These are phyloP conservation scores for Colletotrichum tamarilloi DNA, from an alignment of 2,329 filamentous ascomycete species.

Conservation along the genomic window DNA sequence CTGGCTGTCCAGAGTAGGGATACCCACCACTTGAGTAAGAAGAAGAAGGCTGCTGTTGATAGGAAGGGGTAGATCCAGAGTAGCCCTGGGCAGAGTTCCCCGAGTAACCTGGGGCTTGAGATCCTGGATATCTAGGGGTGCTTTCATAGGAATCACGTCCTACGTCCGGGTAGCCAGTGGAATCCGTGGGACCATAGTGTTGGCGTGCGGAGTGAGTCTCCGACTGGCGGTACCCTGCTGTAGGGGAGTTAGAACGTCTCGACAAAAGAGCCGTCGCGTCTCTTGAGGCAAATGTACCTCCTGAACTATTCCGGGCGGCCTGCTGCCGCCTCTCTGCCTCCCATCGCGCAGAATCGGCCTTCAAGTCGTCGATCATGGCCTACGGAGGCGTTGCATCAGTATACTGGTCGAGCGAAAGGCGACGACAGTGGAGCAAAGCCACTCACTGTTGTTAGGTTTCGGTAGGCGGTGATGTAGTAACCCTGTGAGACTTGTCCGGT, in stretches of 20 bases:
- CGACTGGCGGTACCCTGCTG: constrained; percentile 69
- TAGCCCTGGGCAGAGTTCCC: constrained; percentile 50
- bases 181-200: constrained; percentile 55
- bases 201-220: constrained; percentile 59
- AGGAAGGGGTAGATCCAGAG: constrained; percentile 20
- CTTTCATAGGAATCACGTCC: constrained; percentile 55
- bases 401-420: not conserved
- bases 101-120: constrained; percentile 60
- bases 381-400: constrained; percentile 42
- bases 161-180: constrained; percentile 44
- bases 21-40: constrained; percentile 35
- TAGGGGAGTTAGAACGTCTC: constrained; percentile 69
- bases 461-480: constrained; percentile 83
- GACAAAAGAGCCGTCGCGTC: constrained; percentile 57
- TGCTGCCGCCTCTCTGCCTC: constrained; percentile 69
- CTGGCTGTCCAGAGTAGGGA: constrained; percentile 35
- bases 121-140: constrained; percentile 61
- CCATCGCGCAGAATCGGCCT: constrained; percentile 71
- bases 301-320: constrained; percentile 62
- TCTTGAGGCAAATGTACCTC: constrained; percentile 69
- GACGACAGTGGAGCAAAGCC: not conserved
- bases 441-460: constrained; percentile 81
- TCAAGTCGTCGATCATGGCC: constrained; percentile 73
- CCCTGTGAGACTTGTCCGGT: constrained; percentile 73
- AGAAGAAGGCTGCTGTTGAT: constrained; percentile 33